Evolutionary conservation across 768 basidiomycete genomes (phyloP).

Genomic region (Tulasnella sp.): DNA sequence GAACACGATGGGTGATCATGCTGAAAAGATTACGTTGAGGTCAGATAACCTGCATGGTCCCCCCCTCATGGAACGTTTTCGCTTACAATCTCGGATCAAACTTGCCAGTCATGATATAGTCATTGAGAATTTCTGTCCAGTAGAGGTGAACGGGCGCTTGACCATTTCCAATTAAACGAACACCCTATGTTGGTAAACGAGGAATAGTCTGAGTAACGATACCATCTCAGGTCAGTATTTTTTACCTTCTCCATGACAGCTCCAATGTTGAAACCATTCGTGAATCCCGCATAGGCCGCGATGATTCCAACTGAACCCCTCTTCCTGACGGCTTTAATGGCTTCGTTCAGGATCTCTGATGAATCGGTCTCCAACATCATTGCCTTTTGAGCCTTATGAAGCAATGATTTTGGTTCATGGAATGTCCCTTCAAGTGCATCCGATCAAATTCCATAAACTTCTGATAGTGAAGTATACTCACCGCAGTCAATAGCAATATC

Average conservation of each 20-base stretch:
- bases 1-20: constrained; percentile 45
- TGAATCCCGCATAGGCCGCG: constrained; percentile 53
- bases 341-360: constrained; percentile 48
- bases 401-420: constrained; percentile 52
- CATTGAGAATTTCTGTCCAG: constrained; percentile 56
- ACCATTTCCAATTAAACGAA: constrained; percentile 57
- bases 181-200: constrained; percentile 28
- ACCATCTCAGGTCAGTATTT: no score
- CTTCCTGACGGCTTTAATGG: constrained; percentile 38
- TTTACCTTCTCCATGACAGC: constrained; percentile 55
- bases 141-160: constrained; percentile 61
- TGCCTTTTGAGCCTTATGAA: constrained; percentile 55
- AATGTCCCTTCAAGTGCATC: constrained; percentile 34
- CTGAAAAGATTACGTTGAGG: no score
- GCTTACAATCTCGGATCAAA: constrained; percentile 51
- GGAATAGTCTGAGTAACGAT: constrained; percentile 6
- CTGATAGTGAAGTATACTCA: constrained; percentile 19
- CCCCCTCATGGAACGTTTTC: no score
- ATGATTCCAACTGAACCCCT: constrained; percentile 50
- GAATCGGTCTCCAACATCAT: constrained; percentile 67
- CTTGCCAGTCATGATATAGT: constrained; percentile 49
- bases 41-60: no score
- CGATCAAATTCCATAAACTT: neutral
- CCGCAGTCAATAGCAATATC: constrained; percentile 50
- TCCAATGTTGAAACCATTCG: constrained; percentile 57